These are phyloP conservation scores for Dendrobium chrysotoxum DNA, from an alignment of 106 monocot species.

Conservation along the genomic window DNA sequence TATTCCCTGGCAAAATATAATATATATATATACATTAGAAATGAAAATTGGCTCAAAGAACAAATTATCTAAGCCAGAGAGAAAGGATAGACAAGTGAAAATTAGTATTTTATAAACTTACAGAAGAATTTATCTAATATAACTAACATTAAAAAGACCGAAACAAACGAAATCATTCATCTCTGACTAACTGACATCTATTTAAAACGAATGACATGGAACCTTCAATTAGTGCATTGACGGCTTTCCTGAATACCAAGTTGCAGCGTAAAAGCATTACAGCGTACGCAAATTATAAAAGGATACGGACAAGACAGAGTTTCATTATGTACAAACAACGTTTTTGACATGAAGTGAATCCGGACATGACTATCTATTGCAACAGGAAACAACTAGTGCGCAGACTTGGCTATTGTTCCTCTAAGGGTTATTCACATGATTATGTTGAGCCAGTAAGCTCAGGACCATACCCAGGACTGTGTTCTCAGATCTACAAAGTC, in stretches of 20 bases:
- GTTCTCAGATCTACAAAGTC: neutral
- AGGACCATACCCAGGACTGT: neutral
- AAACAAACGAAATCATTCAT: neutral
- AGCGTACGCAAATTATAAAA: neutral
- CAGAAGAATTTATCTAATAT: neutral
- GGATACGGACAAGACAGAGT: neutral
- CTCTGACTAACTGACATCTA: neutral
- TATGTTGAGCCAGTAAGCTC: neutral
- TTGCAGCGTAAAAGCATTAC: neutral
- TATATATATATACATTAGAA: neutral
- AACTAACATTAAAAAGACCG: neutral
- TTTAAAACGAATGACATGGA: neutral
- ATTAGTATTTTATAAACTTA: neutral
- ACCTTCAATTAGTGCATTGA: neutral
- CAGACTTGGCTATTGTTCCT: neutral
- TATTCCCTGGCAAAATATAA: slow-evolving; percentile 55
- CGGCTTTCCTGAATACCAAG: neutral
- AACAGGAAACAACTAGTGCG: neutral
- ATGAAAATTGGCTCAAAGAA: neutral
- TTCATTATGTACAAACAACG: neutral
- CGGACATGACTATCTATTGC: neutral
- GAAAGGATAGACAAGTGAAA: neutral
- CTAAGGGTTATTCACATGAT: neutral
- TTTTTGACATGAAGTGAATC: neutral
- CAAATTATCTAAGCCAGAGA: neutral